These are phyloP conservation scores for Dovyalis caffra DNA, from an alignment of 345 rosid genomes.

Conservation along the genomic window DNA sequence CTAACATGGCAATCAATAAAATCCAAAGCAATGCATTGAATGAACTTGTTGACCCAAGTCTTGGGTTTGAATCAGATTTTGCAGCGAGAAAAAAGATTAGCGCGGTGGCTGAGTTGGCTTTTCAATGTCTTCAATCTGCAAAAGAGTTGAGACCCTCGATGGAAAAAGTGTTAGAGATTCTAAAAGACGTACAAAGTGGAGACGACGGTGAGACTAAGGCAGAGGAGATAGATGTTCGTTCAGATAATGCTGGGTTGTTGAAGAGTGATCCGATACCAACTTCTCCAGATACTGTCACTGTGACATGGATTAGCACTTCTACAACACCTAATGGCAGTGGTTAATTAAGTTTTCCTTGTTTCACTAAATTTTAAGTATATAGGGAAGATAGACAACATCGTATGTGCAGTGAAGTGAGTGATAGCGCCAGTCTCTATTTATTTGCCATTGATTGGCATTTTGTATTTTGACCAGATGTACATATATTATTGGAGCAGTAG, in stretches of 20 bases:
- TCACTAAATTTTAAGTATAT: neutral
- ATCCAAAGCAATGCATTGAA: slow-evolving; percentile 56
- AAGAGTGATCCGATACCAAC: slow-evolving; percentile 31
- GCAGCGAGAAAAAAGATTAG: slow-evolving; percentile 44
- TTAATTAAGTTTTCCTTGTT: neutral
- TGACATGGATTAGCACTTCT: slow-evolving; percentile 48
- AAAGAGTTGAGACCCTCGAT: slow-evolving; percentile 76
- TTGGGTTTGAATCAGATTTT: slow-evolving; percentile 65
- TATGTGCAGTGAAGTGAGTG: neutral
- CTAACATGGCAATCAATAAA: slow-evolving; percentile 72
- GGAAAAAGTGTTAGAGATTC: slow-evolving; percentile 47
- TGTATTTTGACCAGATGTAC: slow-evolving; percentile 5
- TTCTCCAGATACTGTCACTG: slow-evolving; percentile 57
- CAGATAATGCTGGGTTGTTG: slow-evolving; percentile 44
- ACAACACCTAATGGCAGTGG: slow-evolving; percentile 30
- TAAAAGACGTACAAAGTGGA: slow-evolving; percentile 40
- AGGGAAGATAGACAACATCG: neutral
- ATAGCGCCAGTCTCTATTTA: neutral
- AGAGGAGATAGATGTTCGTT: slow-evolving; percentile 19
- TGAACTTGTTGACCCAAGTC: slow-evolving; percentile 66
- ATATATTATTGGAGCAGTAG: neutral
- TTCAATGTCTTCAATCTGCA: slow-evolving; percentile 66
- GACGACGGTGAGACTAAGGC: slow-evolving; percentile 20
- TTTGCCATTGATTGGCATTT: neutral
- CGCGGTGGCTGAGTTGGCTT: slow-evolving; percentile 80